Base-by-base conservation (phyloP, 768 basidiomycete species). In the Fistulinella prunicolor region DNA sequence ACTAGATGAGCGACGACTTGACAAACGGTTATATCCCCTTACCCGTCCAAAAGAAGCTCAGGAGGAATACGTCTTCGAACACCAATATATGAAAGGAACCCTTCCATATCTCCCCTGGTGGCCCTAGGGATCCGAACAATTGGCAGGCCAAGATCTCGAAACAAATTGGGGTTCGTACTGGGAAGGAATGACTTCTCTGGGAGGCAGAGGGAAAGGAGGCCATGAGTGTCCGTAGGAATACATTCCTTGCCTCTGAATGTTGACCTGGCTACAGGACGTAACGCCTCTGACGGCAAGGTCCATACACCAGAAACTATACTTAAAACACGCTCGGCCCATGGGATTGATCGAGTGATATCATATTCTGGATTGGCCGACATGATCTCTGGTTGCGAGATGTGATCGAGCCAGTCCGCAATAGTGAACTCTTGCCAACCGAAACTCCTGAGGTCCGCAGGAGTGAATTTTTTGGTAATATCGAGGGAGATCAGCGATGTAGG, bases 51-150 rank as follows among this genome's bases (percentile, higher is more conserved):
- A n/a, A 99, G 78, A 3, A 96, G 73, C 64, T 97, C 93, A 2
- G 97, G 74, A 50, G 97, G 89, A 6, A 97, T 92, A 54, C 94
- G 93, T 62, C 83, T 90, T 14, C 92, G 80, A 10, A 97, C 90
- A 12, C 93, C 95, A 0, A 97, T 69, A 2, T 76, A 78, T 23
- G 79, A 71, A 6, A 93, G 67, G 3, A 91, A 64, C 53, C 80
- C 85, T 61, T 94, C 92, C 55, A 91, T 62, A 4, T 73, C 66
- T 1, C 84, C 85, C 62, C 88, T 92, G 55, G 93, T 72, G 0
- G 63, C n/a, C n/a, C n/a, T n/a, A n/a, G n/a, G n/a, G n/a, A n/a
- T n/a, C n/a, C n/a, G n/a, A n/a, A n/a, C n/a, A n/a, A n/a, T n/a
- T n/a, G n/a, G n/a, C n/a, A n/a, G n/a, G n/a, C n/a, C n/a, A n/a